These are phyloP conservation scores for Polygonum aviculare DNA, from an alignment of 148 eudicot species.

Conservation along the genomic window DNA sequence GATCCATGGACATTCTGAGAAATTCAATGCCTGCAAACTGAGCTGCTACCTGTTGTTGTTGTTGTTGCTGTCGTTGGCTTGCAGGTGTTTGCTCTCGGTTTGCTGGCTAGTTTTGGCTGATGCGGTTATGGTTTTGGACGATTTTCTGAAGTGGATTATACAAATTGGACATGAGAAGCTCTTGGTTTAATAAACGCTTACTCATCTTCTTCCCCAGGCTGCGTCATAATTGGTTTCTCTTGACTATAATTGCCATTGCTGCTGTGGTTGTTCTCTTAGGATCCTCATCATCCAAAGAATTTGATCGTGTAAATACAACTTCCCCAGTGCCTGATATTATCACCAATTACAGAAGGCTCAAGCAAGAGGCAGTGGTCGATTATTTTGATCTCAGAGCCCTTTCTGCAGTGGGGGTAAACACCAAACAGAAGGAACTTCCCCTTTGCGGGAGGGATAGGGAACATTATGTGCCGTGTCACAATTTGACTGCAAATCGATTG, in stretches of 20 bases:
- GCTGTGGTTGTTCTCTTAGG: slow-evolving; percentile 46
- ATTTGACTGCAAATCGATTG: slow-evolving; percentile 43
- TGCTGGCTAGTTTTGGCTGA: not conserved
- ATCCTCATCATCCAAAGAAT: slow-evolving; percentile 45
- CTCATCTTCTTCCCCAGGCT: slow-evolving; percentile 41
- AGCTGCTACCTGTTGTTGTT: not conserved
- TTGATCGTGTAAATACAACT: slow-evolving; percentile 15
- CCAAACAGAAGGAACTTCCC: slow-evolving; percentile 50
- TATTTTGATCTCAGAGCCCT: slow-evolving; percentile 11
- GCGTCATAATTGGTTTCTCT: slow-evolving; percentile 63
- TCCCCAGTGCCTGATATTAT: not conserved
- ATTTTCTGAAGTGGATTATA: slow-evolving; percentile 8
- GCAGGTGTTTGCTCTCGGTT: not conserved
- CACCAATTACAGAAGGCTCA: slow-evolving; percentile 11
- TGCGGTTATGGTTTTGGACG: slow-evolving; percentile 27
- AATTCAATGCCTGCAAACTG: not conserved
- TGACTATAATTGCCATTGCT: slow-evolving; percentile 44
- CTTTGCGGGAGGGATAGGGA: slow-evolving; percentile 64
- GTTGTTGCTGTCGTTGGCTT: not conserved
- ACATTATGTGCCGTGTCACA: slow-evolving; percentile 76
- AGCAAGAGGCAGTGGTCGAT: slow-evolving; percentile 13
- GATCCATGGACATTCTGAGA: not conserved
- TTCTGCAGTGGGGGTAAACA: not conserved
- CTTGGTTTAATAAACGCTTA: slow-evolving; percentile 49
- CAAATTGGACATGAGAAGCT: slow-evolving; percentile 78